Conservation (phyloP, 225 moss, liverwort and hornwort genomes). For the Physcomitrium patens region DNA sequence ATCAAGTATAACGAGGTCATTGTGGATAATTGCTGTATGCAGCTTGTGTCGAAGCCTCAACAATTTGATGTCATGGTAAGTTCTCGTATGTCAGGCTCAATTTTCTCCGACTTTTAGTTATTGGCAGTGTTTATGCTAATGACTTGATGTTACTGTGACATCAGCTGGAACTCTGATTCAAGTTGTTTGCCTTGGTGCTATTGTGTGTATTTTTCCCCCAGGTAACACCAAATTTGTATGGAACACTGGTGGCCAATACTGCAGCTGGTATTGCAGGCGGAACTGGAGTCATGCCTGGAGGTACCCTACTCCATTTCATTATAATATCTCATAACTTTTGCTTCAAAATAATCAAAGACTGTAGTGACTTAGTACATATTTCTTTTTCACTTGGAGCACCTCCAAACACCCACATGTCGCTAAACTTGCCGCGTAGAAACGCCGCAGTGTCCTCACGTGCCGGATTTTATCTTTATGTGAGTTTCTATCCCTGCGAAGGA, state of each 20-base stretch:
- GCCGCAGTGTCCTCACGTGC: too few species aligned
- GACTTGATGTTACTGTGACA: not conserved
- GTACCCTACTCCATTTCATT: conserved; percentile 35
- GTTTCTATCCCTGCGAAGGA: too few species aligned
- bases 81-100: not conserved
- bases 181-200: conserved; percentile 9
- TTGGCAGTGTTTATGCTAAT: not conserved
- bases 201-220: conserved; percentile 34
- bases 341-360: not conserved
- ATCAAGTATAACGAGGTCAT: conserved; percentile 95
- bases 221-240: conserved; percentile 98
- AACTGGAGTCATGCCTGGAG: conserved; percentile 99
- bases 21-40: conserved; percentile 99
- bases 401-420: too few species aligned
- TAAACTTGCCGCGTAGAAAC: too few species aligned
- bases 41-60: conserved; percentile 94
- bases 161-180: not conserved
- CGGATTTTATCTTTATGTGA: too few species aligned
- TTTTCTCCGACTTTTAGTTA: not conserved
- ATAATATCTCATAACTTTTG: not conserved
- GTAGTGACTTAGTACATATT: conserved; percentile 6
- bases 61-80: conserved; percentile 99
- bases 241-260: conserved; percentile 96
- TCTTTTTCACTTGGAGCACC: too few species aligned
- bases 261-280: conserved; percentile 99